phyloP scores from a whole-genome alignment of 2,329 filamentous ascomycete genomes.

The Massarina eburnea region DNA sequence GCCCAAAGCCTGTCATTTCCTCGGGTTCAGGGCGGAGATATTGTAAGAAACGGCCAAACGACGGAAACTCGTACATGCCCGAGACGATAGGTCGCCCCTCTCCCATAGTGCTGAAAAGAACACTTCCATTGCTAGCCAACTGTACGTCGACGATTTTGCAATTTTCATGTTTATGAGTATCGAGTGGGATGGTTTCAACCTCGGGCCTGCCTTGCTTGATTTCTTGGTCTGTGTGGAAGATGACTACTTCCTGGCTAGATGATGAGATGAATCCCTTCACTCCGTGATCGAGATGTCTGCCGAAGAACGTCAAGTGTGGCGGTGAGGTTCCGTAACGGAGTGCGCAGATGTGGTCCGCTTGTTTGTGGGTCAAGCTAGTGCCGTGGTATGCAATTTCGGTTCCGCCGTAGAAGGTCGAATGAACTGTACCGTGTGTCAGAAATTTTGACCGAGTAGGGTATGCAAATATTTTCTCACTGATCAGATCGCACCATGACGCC shows the following conservation, averaged over 20 bases:
- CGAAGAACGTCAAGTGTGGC: conserved; percentile 6
- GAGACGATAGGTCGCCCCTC: too few species aligned
- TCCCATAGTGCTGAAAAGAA: too few species aligned
- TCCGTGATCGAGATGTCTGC: background rate
- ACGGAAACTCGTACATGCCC: too few species aligned
- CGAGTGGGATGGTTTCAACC: too few species aligned
- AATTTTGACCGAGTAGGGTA: too few species aligned
- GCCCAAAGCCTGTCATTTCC: too few species aligned
- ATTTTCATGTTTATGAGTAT: background rate
- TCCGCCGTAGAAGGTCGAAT: background rate
- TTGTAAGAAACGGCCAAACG: too few species aligned
- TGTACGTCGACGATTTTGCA: conserved; percentile 9
- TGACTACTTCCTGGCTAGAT: background rate
- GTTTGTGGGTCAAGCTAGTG: conserved; percentile 13
- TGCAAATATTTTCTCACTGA: conserved; percentile 3
- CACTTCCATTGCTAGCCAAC: conserved; percentile 8
- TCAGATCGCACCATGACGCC: conserved; percentile 36
- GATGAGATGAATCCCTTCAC: conserved; percentile 6
- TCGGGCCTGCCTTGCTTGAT: conserved; percentile 3
- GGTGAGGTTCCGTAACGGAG: background rate
- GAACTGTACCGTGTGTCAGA: too few species aligned
- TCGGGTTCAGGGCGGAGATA: too few species aligned
- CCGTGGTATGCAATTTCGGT: conserved; percentile 17
- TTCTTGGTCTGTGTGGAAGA: conserved; percentile 16
- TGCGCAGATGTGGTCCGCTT: conserved; percentile 4